Percentiles rank a stretch among this genome's conserved stretches.
Conservation (phyloP, 108 stramenopile species). For the Epithemia pelagica region DNA sequence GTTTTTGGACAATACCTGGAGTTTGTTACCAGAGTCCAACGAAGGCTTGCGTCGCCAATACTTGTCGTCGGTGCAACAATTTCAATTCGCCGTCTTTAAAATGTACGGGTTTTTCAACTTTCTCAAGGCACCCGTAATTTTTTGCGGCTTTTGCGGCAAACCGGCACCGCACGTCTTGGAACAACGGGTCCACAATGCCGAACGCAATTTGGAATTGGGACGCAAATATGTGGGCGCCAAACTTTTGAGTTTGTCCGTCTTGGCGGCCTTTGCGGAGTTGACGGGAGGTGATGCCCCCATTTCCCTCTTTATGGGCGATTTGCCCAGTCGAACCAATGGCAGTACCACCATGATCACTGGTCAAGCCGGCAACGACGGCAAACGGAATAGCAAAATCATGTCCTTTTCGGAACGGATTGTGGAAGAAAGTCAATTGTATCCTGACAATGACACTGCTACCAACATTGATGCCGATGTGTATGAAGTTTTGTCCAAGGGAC, state of each 20-base stretch:
- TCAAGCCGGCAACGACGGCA: neutral
- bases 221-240: constrained; percentile 46
- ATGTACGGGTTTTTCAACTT: constrained; percentile 47
- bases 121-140: constrained; percentile 28
- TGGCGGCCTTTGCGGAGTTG: constrained; percentile 42
- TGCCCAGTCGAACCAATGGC: constrained; percentile 17
- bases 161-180: constrained; percentile 21
- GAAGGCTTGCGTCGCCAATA: constrained; percentile 32
- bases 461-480: constrained; percentile 34
- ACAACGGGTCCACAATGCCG: neutral
- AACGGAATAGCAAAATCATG: neutral
- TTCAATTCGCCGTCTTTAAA: constrained; percentile 33
- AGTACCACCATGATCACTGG: neutral
- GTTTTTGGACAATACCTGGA: constrained; percentile 55
- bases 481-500: constrained; percentile 28
- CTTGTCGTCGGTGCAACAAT: constrained; percentile 30
- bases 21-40: constrained; percentile 44
- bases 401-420: constrained; percentile 4
- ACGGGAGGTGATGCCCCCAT: constrained; percentile 58
- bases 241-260: constrained; percentile 22
- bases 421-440: neutral
- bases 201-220: constrained; percentile 28
- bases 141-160: constrained; percentile 23
- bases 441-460: neutral
- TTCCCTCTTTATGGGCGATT: constrained; percentile 39